A percentile compares a stretch with the other conserved stretches of the same genome.
Evolutionary conservation across 139 green algal genomes (phyloP).

Genomic region (Chlamydomonas schloesseri): DNA sequence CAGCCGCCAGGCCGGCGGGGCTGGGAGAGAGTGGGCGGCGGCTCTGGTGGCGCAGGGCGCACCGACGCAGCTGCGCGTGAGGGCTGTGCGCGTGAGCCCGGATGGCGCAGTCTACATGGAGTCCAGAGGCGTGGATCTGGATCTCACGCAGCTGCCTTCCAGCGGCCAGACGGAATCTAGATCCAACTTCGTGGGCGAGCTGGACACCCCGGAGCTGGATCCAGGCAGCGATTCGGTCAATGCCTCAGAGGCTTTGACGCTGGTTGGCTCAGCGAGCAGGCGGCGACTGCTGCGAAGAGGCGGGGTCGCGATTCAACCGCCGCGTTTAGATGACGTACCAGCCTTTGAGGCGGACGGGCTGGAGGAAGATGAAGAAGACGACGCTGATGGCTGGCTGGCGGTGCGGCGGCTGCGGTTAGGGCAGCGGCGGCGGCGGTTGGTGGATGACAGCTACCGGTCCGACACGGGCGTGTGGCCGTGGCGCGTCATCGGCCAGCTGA

Average conservation of each 20-base stretch:
- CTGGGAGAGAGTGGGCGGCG: background rate
- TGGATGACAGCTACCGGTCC: constrained; percentile 1
- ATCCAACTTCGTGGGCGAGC: too few relatives aligned
- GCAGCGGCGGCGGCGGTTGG: background rate
- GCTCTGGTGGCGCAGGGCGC: background rate
- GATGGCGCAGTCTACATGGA: constrained; percentile 18
- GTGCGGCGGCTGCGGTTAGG: background rate
- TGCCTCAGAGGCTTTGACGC: too few relatives aligned
- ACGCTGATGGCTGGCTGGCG: too few relatives aligned
- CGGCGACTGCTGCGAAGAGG: too few relatives aligned
- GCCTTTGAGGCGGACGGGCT: too few relatives aligned
- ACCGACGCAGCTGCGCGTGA: background rate
- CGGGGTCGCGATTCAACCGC: too few relatives aligned
- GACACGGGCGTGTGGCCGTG: background rate
- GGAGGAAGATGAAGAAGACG: too few relatives aligned
- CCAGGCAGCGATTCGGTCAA: too few relatives aligned
- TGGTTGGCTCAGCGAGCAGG: too few relatives aligned
- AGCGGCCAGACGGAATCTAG: background rate
- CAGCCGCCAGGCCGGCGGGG: background rate
- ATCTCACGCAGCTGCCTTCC: background rate
- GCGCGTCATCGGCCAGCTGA: constrained; percentile 10
- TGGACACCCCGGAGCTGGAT: too few relatives aligned
- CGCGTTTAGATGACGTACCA: too few relatives aligned
- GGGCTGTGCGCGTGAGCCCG: background rate
- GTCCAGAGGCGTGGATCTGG: background rate